phyloP scores from a whole-genome alignment of 768 basidiomycete species.

The Agaricus subrufescens region DNA sequence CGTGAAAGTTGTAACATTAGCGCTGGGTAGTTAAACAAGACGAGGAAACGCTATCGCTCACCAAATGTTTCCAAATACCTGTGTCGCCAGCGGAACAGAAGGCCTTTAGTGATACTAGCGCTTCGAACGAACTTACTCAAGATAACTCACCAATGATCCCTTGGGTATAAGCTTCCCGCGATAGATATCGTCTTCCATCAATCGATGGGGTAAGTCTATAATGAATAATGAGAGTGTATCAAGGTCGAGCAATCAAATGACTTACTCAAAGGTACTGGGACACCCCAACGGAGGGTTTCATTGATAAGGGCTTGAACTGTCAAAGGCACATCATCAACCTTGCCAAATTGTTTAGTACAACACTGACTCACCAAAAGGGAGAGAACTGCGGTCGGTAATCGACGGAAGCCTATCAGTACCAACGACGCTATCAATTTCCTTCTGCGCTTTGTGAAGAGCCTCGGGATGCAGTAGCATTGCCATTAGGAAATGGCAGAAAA shows the following conservation, averaged over 20 bases:
- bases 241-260: neutral
- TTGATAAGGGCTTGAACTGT: slow-evolving; percentile 48
- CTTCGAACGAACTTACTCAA: neutral
- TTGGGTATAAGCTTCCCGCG: slow-evolving; percentile 53
- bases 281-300: slow-evolving; percentile 54
- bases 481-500: slow-evolving; percentile 57
- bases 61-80: slow-evolving; percentile 64
- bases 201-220: slow-evolving; percentile 57
- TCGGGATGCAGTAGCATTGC: slow-evolving; percentile 63
- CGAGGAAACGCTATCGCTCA: slow-evolving; percentile 13
- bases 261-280: slow-evolving; percentile 54
- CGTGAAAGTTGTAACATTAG: neutral
- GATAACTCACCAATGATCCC: slow-evolving; percentile 46
- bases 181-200: slow-evolving; percentile 65
- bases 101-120: slow-evolving; percentile 2
- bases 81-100: slow-evolving; percentile 1
- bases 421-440: slow-evolving; percentile 60
- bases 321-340: neutral
- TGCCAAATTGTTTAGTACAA: no score
- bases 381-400: slow-evolving; percentile 45
- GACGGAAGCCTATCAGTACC: slow-evolving; percentile 54
- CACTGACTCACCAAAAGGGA: slow-evolving; percentile 47
- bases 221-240: neutral
- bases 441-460: slow-evolving; percentile 51
- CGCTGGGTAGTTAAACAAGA: neutral